Evolutionary conservation across 2,329 filamentous ascomycete genomes (phyloP).

Genomic region (Nothopassalora personata): DNA sequence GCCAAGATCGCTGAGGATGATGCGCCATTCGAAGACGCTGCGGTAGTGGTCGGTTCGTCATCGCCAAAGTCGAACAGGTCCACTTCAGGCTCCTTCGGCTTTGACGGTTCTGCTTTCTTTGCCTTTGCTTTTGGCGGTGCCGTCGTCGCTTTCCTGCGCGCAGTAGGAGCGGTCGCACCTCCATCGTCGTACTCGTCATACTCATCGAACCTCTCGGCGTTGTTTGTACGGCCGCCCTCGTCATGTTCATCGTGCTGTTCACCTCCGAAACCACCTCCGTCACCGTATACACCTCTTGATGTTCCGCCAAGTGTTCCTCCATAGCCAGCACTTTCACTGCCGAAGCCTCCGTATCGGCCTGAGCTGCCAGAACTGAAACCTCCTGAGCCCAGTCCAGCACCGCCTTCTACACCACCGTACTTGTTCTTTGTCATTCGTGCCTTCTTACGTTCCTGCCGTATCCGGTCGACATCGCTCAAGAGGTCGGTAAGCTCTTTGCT

Average conservation of each 20-base stretch:
- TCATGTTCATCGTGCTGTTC: slow-evolving; percentile 54
- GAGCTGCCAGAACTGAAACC: slow-evolving; percentile 47
- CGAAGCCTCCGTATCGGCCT: slow-evolving; percentile 81
- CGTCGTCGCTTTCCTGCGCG: slow-evolving; percentile 49
- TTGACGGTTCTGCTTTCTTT: slow-evolving; percentile 65
- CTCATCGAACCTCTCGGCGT: slow-evolving; percentile 74
- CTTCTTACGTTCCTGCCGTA: slow-evolving; percentile 74
- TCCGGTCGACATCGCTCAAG: slow-evolving; percentile 85
- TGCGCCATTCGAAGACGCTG: slow-evolving; percentile 43
- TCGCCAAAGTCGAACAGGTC: slow-evolving; percentile 89
- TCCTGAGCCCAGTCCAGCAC: slow-evolving; percentile 50
- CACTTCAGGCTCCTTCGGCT: slow-evolving; percentile 80
- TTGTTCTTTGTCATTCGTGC: slow-evolving; percentile 85
- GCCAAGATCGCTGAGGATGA: slow-evolving; percentile 22
- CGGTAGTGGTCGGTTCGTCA: slow-evolving; percentile 54
- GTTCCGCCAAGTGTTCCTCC: slow-evolving; percentile 55
- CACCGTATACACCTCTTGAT: slow-evolving; percentile 79
- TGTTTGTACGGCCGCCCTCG: slow-evolving; percentile 60
- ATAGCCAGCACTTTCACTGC: slow-evolving; percentile 60
- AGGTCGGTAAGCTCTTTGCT: slow-evolving; percentile 93
- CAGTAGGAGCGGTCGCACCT: slow-evolving; percentile 46
- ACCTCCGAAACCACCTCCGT: slow-evolving; percentile 88
- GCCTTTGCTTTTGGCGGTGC: slow-evolving; percentile 34
- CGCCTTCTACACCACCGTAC: slow-evolving; percentile 90
- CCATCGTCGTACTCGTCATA: slow-evolving; percentile 95